Evolutionary conservation across 306 rosid genomes (phyloP), one percentile per base, ranked within the genome.

Genomic region (Quercus parvula): DNA sequence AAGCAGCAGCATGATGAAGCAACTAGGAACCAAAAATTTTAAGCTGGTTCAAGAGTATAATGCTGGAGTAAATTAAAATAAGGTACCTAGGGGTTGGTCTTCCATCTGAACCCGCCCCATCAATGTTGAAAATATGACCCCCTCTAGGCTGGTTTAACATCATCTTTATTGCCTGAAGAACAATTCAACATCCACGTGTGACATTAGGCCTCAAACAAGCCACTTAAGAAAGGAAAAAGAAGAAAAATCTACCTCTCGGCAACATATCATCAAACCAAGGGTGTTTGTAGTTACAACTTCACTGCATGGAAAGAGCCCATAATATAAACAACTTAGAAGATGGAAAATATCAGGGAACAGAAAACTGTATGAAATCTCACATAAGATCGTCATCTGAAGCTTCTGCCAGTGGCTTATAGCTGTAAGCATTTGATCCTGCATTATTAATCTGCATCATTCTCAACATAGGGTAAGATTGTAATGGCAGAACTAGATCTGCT

Each of bases 81-180:
- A 22, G 46, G 75, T 69, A 94, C 97, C 99, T 91, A 2, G 99
- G 99, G 54, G 99, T 94, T 62, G 99, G 99, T 86, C 97, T 88
- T 83, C 99, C 99, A 84, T 94, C 97, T 27, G 99, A 92, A 87
- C 97, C 99, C 15, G 99, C 99, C 78, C 97, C 99, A 74, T 94
- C 99, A 75, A 94, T 91, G 85, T 92, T 94, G 90, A 94, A 94
- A 77, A 94, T 81, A 85, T 92, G 99, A 77, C 99, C 99, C 67
- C 99, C 99, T 7, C 94, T 88, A 72, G 91, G 91, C 80, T 94
- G 97, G 85, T 80, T 86, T 78, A 75, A 86, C 99, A 94, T 94
- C 95, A 92, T 87, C 82, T 91, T 92, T 70, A 94, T 92, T 82
- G 97, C 99, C 99, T 94, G 79, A 73, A 75, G 73, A 78, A 80